A percentile compares a stretch with the other conserved stretches of the same genome.
phyloP scores from a whole-genome alignment of 78 protist species.

The Isochrysis galbana region DNA sequence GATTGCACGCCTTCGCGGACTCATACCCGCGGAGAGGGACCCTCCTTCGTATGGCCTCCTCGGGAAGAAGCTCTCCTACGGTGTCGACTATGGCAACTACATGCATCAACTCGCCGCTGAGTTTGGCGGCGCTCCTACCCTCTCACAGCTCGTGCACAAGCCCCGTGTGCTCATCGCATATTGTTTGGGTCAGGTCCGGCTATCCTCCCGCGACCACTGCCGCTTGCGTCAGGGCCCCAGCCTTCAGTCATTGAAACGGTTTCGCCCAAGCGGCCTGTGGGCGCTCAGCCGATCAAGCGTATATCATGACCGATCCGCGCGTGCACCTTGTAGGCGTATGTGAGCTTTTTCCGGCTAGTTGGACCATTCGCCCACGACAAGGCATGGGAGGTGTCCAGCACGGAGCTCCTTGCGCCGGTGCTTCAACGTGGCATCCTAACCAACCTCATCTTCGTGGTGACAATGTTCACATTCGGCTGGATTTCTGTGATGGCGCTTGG shows the following conservation, averaged over 20 bases:
- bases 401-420: background rate
- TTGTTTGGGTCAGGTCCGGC: background rate
- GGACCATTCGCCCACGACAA: background rate
- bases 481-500: background rate
- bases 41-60: background rate
- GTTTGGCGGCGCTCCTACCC: background rate
- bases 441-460: background rate
- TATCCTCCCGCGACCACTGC: background rate
- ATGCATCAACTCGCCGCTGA: slow-evolving; percentile 24
- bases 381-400: background rate
- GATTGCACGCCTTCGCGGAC: background rate
- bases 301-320: background rate
- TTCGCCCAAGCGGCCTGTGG: no score
- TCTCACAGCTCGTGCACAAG: background rate
- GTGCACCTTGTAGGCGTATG: background rate
- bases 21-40: background rate
- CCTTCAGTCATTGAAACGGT: no score
- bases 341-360: background rate
- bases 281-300: background rate
- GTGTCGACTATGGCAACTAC: slow-evolving; percentile 41
- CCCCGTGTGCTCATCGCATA: slow-evolving; percentile 18
- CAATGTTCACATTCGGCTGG: background rate
- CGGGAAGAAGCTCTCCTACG: slow-evolving; percentile 6
- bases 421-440: background rate
- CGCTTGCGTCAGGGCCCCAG: no score